A percentile compares a stretch with the other conserved stretches of the same genome.
These are phyloP conservation scores for Naematelia aurantialba DNA, from an alignment of 768 basidiomycete species.

Conservation along the genomic window DNA sequence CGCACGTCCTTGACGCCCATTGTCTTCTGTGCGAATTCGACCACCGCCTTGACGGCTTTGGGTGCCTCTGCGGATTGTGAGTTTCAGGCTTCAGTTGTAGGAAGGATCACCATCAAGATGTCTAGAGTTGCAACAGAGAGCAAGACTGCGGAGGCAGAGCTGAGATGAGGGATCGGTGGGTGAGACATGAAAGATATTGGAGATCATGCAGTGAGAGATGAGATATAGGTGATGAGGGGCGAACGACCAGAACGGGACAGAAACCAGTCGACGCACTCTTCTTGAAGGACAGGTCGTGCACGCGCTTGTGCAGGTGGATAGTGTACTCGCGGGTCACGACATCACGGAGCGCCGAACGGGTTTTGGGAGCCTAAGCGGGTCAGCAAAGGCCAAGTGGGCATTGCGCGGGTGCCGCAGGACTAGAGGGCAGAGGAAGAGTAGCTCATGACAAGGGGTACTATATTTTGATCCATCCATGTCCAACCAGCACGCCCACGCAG, in stretches of 20 bases:
- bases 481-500: too few relatives aligned
- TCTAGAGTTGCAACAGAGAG: constrained; percentile 1
- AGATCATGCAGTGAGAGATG: background rate
- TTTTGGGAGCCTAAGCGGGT: constrained; percentile 58
- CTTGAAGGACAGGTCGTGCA: constrained; percentile 90
- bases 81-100: too few relatives aligned
- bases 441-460: too few relatives aligned
- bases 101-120: background rate
- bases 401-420: background rate
- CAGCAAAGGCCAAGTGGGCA: background rate
- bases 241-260: background rate
- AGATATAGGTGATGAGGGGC: background rate
- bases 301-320: constrained; percentile 92
- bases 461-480: too few relatives aligned
- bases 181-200: constrained; percentile 1
- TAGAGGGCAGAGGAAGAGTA: background rate
- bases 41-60: constrained; percentile 89
- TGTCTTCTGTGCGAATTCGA: constrained; percentile 82
- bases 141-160: too few relatives aligned
- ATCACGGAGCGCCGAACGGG: constrained; percentile 93
- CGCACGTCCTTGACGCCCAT: constrained; percentile 96
- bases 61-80: constrained; percentile 58
- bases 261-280: constrained; percentile 61
- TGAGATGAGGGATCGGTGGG: too few relatives aligned
- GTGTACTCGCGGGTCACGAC: constrained; percentile 99